phyloP scores from a whole-genome alignment of 768 basidiomycete species.

The Psilocybe cubensis region DNA sequence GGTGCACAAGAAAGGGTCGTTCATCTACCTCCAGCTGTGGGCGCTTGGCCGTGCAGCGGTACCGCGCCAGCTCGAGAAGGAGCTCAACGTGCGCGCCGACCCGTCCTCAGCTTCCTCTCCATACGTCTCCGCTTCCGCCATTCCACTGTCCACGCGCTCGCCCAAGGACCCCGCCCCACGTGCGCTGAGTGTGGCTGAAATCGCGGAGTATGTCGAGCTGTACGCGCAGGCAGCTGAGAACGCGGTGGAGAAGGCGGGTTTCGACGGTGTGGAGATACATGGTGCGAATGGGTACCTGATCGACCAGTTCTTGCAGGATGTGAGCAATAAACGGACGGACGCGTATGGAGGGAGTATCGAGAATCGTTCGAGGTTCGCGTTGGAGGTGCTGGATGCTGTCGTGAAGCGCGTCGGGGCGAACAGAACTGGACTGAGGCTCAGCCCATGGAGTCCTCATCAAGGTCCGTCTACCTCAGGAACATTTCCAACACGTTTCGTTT shows the following conservation, averaged over 20 bases:
- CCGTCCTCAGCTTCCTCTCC: not conserved
- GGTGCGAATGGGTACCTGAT: slow-evolving; percentile 50
- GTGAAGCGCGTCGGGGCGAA: slow-evolving; percentile 54
- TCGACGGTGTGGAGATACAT: slow-evolving; percentile 64
- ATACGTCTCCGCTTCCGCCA: slow-evolving; percentile 34
- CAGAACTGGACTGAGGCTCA: slow-evolving; percentile 57
- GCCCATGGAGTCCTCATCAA: slow-evolving; percentile 54
- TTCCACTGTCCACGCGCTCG: slow-evolving; percentile 32
- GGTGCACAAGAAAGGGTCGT: slow-evolving; percentile 36
- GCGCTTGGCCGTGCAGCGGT: slow-evolving; percentile 52
- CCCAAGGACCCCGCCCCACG: slow-evolving; percentile 33
- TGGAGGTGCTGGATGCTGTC: slow-evolving; percentile 59
- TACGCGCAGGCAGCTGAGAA: slow-evolving; percentile 60
- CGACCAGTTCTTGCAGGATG: slow-evolving; percentile 66
- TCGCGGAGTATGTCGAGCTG: slow-evolving; percentile 50
- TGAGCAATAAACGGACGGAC: slow-evolving; percentile 62
- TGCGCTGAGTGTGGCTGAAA: slow-evolving; percentile 49
- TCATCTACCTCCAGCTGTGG: slow-evolving; percentile 61
- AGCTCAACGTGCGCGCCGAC: slow-evolving; percentile 9
- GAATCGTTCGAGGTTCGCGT: slow-evolving; percentile 56
- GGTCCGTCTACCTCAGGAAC: slow-evolving; percentile 24
- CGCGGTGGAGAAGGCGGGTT: slow-evolving; percentile 60
- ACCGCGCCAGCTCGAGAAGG: slow-evolving; percentile 34
- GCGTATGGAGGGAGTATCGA: slow-evolving; percentile 71
- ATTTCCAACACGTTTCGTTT: not conserved